These are phyloP conservation scores for Pluteus cervinus DNA, from an alignment of 768 basidiomycete species.

Conservation along the genomic window DNA sequence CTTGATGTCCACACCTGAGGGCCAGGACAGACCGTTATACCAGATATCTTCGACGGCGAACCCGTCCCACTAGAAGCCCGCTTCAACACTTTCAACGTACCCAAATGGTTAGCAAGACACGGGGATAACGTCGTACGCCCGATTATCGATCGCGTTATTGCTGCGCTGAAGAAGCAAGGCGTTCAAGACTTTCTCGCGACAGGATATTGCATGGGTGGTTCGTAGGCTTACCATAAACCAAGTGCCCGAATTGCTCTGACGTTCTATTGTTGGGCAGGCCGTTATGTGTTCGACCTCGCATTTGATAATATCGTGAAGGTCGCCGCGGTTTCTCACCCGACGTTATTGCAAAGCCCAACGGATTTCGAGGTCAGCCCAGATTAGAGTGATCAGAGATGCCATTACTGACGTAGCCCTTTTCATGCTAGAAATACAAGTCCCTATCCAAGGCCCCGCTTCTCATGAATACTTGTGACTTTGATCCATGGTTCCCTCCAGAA, in stretches of 20 bases:
- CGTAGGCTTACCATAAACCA: too few relatives aligned
- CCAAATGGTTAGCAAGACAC: slow-evolving; percentile 40
- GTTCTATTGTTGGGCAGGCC: slow-evolving; percentile 24
- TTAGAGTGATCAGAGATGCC: too few relatives aligned
- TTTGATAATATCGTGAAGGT: slow-evolving; percentile 45
- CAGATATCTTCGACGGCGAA: slow-evolving; percentile 38
- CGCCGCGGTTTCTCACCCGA: slow-evolving; percentile 52
- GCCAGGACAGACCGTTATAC: slow-evolving; percentile 29
- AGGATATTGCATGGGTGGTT: slow-evolving; percentile 68
- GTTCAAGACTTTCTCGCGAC: slow-evolving; percentile 50
- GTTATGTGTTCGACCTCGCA: slow-evolving; percentile 56
- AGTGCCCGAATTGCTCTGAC: neutral
- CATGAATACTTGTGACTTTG: slow-evolving; percentile 57
- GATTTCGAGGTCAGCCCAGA: slow-evolving; percentile 51
- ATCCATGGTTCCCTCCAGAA: slow-evolving; percentile 43
- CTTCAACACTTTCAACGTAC: slow-evolving; percentile 28
- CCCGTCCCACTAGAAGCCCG: slow-evolving; percentile 30
- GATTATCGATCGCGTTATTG: slow-evolving; percentile 47
- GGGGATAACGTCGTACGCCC: slow-evolving; percentile 34
- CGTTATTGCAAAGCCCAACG: slow-evolving; percentile 45
- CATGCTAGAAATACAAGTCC: slow-evolving; percentile 36
- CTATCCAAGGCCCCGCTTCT: slow-evolving; percentile 51
- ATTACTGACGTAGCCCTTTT: neutral
- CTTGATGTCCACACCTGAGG: neutral
- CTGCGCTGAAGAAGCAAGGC: slow-evolving; percentile 50